Base-by-base conservation (phyloP, 2,329 filamentous ascomycete genomes). In the Remersonia thermophila region DNA sequence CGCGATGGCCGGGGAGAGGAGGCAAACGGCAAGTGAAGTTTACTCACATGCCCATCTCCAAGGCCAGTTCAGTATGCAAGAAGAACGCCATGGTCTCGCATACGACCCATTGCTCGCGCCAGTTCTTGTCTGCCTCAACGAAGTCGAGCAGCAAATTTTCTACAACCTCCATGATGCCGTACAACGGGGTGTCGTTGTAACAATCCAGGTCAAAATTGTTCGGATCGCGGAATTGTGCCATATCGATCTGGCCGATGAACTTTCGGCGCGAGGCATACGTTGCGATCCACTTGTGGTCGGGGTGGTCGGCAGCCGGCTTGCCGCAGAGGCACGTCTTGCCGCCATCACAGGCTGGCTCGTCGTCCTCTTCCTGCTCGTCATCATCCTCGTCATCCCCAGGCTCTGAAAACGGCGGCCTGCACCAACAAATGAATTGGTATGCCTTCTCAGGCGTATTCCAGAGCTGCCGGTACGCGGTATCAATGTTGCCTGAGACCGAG, bases 141-240 rank as follows among this genome's bases (percentile, higher is more conserved):
- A 52, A 57, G 38, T 58, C 56, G 5, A 61, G 42, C 3, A 66
- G 23, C n/a, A 54, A 38, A 30, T 65, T 66, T 42, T 66, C 52
- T 3, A 62, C 20, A 0, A 60, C 43, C 47, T 67, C 61, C 0
- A 64, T 16, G 9, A 48, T 33, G 1, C 61, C 63, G 27, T 59
- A 63, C 7, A 39, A 48, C 4, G 38, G 46, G 30, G 57, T 55
- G 41, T 65, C 59, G 33, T 62, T 65, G 43, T 52, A 62, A 4
- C 55, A 54, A 41, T 62, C 46, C 56, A 67, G 58, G 6, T 15
- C 7, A 14, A 39, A 38, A 13, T 20, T 35, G n/a, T 27, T 20
- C 10, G 20, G 27, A 25, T 30, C 14, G 5, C 32, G 20, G 4
- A 38, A 4, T 11, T 16, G 29, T 63, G 63, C 30, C 39, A 49